Percentiles rank a stretch among this genome's conserved stretches.
phyloP scores from a whole-genome alignment of 2,329 filamentous ascomycete species.

The Xylaria sp. region DNA sequence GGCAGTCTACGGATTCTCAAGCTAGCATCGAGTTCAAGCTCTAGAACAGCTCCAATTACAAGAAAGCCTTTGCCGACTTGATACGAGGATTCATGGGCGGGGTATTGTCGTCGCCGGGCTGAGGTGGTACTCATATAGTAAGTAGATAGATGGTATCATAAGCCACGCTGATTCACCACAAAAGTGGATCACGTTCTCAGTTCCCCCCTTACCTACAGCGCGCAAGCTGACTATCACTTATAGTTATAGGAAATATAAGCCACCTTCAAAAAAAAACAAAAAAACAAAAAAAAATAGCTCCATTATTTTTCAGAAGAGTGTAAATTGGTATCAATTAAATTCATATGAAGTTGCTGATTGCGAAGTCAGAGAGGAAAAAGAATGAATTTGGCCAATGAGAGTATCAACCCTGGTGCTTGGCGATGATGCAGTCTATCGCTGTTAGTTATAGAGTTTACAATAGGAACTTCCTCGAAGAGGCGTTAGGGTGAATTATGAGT shows the following conservation, averaged over 20 bases:
- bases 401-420: constrained; percentile 8
- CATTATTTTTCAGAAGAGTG: not conserved
- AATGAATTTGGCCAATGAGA: not conserved
- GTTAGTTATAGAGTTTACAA: not conserved
- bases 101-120: constrained; percentile 9
- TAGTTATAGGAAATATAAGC: not conserved
- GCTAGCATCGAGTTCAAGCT: not conserved
- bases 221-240: not conserved
- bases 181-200: constrained; percentile 1
- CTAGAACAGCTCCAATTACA: not conserved
- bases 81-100: constrained; percentile 4
- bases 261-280: not conserved
- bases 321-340: too few species aligned
- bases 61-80: not conserved
- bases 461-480: not conserved
- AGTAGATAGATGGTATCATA: not conserved
- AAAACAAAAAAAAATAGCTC: not conserved
- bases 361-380: not conserved
- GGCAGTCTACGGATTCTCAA: not conserved
- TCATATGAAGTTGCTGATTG: not conserved
- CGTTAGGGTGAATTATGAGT: not conserved
- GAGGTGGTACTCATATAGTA: not conserved
- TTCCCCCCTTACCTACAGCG: not conserved
- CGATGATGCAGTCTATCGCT: not conserved
- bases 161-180: constrained; percentile 2